Conservation (phyloP, 2,329 filamentous ascomycete species). For the Trichoderma breve region DNA sequence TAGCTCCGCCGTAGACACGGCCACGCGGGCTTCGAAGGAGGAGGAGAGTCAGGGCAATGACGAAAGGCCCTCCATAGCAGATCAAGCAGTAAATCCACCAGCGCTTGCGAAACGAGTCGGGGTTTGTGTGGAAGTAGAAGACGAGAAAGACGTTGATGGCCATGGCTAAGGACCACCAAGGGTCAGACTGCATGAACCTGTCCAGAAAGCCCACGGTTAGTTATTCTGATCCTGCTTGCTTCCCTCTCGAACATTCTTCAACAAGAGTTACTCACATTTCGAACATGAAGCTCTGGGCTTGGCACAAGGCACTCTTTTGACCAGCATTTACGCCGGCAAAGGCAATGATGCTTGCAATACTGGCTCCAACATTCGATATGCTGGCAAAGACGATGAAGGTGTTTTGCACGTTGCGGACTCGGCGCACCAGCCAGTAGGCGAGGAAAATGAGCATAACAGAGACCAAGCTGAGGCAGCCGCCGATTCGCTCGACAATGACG, state of each 20-base stretch:
- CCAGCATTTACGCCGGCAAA: constrained; percentile 60
- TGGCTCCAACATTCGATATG: constrained; percentile 58
- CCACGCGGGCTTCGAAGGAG: constrained; percentile 47
- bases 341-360: constrained; percentile 68
- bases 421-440: constrained; percentile 50
- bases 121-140: constrained; percentile 58
- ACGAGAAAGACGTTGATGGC: constrained; percentile 76
- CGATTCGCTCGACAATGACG: constrained; percentile 51
- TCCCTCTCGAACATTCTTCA: not conserved
- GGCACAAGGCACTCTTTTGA: constrained; percentile 56
- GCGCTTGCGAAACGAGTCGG: constrained; percentile 68
- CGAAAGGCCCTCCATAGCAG: constrained; percentile 70
- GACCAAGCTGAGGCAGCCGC: constrained; percentile 52
- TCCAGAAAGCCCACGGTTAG: not conserved
- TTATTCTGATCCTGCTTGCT: not conserved
- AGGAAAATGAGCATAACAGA: constrained; percentile 52
- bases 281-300: constrained; percentile 59
- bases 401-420: constrained; percentile 58
- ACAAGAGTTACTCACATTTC: constrained; percentile 58
- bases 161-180: constrained; percentile 79
- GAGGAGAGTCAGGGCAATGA: constrained; percentile 65
- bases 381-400: constrained; percentile 62
- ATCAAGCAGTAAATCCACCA: constrained; percentile 67
- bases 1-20: constrained; percentile 55
- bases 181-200: constrained; percentile 76